phyloP scores from a whole-genome alignment of 768 basidiomycete species.

The Phylloporus scabripes region DNA sequence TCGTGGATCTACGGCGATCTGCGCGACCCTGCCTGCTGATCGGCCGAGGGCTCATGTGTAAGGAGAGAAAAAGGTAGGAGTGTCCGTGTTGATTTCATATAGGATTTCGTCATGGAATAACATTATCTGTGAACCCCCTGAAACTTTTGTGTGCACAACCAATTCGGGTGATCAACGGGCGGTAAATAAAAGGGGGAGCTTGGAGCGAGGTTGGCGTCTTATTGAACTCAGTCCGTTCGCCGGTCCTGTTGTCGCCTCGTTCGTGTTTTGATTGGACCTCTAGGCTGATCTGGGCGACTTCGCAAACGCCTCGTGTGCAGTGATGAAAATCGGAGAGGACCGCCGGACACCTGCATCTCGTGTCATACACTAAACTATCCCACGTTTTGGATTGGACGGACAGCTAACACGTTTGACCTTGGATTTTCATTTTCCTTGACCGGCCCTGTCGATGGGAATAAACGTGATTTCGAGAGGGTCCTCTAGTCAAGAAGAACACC shows the following conservation, averaged over 20 bases:
- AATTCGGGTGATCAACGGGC: constrained; percentile 5
- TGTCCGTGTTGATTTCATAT: constrained; percentile 19
- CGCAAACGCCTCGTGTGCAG: constrained; percentile 20
- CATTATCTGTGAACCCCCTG: constrained; percentile 8
- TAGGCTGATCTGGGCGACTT: constrained; percentile 13
- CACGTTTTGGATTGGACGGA: neutral
- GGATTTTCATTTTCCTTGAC: neutral
- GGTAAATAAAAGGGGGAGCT: neutral
- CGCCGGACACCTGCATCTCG: constrained; percentile 1
- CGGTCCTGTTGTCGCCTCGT: neutral
- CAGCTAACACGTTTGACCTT: neutral
- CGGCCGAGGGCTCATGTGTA: neutral
- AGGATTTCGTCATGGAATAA: constrained; percentile 6
- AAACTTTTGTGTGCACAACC: constrained; percentile 19
- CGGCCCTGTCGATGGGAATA: neutral
- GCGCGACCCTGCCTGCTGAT: constrained; percentile 11
- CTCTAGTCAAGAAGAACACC: neutral
- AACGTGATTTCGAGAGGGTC: neutral
- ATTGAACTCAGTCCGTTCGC: neutral
- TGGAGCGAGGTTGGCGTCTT: too few relatives aligned
- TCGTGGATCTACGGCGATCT: constrained; percentile 7
- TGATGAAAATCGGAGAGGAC: constrained; percentile 2
- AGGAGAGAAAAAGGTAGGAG: neutral
- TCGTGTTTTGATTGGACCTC: neutral
- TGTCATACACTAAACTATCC: neutral